Evolutionary conservation across 495 filamentous ascomycete species (phyloP).

Genomic region (Annulohypoxylon nitens): DNA sequence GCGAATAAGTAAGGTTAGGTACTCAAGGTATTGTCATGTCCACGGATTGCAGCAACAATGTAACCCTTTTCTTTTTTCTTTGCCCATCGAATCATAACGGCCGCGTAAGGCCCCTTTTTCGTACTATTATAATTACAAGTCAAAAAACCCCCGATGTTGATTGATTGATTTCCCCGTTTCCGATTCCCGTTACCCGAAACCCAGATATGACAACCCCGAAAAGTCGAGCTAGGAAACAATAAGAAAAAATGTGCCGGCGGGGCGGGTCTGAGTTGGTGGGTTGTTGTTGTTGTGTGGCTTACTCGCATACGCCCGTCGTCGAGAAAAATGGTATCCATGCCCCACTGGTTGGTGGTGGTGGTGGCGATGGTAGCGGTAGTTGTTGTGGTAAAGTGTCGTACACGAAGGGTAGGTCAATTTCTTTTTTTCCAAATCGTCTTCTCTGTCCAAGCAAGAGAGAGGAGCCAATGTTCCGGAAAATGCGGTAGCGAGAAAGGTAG

Average conservation of each 20-base stretch:
- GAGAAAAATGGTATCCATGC: not conserved
- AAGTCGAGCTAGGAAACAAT: not conserved
- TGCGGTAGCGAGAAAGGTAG: slow-evolving; percentile 12
- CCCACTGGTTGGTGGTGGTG: not conserved
- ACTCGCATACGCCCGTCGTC: not conserved
- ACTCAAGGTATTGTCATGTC: not conserved
- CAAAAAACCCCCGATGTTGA: not conserved
- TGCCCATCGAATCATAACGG: slow-evolving; percentile 4
- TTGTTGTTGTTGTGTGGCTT: too few species aligned
- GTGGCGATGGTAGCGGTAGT: not conserved
- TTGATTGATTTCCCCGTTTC: not conserved
- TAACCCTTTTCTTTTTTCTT: not conserved
- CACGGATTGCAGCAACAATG: not conserved
- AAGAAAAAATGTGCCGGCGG: too few species aligned
- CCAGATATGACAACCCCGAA: not conserved
- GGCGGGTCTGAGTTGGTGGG: too few species aligned
- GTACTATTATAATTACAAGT: slow-evolving; percentile 35
- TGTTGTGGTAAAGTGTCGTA: not conserved
- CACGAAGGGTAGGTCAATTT: slow-evolving; percentile 11
- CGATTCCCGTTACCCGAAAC: slow-evolving; percentile 2
- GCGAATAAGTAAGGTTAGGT: not conserved
- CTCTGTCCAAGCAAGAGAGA: not conserved
- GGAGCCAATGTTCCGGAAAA: not conserved
- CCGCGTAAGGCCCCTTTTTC: slow-evolving; percentile 2
- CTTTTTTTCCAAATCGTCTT: not conserved